phyloP scores from a whole-genome alignment of 129 eudicot species.

The sunflower (Helianthus annuus) region HanXRQr2.0-SUNRISE NC_035434.2:171336445-171336944 shows the following conservation, averaged over 20 bases:
- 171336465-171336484: no score
- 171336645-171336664: background rate
- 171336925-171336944: conserved; percentile 1
- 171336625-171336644: no score
- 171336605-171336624: no score
- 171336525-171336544: background rate
- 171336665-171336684: background rate
- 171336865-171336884: background rate
- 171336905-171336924: conserved; percentile 14
- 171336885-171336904: background rate
- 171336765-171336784: background rate
- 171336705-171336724: conserved; percentile 3
- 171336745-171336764: conserved; percentile 12
- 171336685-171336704: background rate
- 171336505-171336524: background rate
- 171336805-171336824: background rate
- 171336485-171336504: no score
- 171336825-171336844: conserved; percentile 11
- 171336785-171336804: background rate
- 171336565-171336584: background rate
- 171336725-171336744: background rate
- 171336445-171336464: no score
- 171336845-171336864: conserved; percentile 9
- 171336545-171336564: background rate
- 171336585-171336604: no score